Evolutionary conservation across 2,329 filamentous ascomycete genomes (phyloP).

Genomic region (Peltaster fructicola): DNA sequence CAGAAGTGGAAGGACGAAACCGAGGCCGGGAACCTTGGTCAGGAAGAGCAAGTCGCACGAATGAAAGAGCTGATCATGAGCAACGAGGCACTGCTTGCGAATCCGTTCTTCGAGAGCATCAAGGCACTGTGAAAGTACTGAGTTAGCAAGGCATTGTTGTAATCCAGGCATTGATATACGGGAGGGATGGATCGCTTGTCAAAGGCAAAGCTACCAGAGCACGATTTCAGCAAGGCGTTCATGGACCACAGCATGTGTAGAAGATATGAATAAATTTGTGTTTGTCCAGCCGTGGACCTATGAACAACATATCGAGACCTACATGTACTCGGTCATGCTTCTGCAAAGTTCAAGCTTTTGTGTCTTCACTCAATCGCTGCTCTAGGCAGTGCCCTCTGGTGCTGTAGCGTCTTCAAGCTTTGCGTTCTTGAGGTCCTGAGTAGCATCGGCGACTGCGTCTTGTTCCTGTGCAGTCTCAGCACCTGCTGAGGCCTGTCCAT

Average conservation of each 20-base stretch:
- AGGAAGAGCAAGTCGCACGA: constrained; percentile 58
- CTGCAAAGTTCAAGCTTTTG: no score
- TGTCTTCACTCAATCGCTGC: no score
- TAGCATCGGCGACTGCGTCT: constrained; percentile 39
- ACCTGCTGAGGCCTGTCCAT: constrained; percentile 34
- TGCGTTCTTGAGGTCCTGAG: constrained; percentile 42
- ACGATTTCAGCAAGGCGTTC: no score
- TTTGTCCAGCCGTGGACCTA: no score
- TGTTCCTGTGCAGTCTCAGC: constrained; percentile 39
- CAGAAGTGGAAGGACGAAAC: constrained; percentile 65
- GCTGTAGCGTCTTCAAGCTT: constrained; percentile 35
- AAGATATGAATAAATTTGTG: no score
- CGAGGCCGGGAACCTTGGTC: constrained; percentile 37
- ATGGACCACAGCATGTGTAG: no score
- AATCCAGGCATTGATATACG: no score
- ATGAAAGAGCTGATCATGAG: constrained; percentile 64
- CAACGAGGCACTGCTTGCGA: constrained; percentile 46
- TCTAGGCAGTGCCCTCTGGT: constrained; percentile 5
- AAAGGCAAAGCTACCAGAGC: no score
- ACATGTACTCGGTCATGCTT: no score
- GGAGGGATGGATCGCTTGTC: no score
- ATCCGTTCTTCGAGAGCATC: constrained; percentile 49
- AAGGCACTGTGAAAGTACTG: constrained; percentile 27
- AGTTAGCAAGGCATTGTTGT: no score
- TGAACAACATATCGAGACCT: no score